Evolutionary conservation across 805 yeast species (phyloP).

Genomic region (Kodamaea laetipori): DNA sequence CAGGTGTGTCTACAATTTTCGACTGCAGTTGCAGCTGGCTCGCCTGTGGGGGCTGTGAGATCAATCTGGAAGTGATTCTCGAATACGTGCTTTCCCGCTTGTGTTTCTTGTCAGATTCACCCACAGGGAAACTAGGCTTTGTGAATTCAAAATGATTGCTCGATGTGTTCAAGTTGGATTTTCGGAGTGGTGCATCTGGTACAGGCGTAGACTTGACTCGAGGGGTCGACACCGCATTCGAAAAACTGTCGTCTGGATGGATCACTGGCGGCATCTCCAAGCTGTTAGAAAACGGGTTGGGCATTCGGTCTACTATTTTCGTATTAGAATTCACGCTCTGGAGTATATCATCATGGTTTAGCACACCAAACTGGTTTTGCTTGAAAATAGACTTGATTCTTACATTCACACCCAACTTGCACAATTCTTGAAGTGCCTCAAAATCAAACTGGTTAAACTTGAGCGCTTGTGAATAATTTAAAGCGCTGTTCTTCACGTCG

Average conservation of each 20-base stretch:
- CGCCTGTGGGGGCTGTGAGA: conserved; percentile 31
- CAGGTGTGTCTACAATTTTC: conserved; percentile 11
- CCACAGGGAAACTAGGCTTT: conserved; percentile 31
- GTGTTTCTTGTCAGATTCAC: conserved; percentile 23
- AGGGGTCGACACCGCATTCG: conserved; percentile 33
- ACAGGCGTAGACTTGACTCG: conserved; percentile 24
- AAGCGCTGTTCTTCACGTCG: conserved; percentile 63
- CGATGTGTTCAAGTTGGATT: conserved; percentile 25
- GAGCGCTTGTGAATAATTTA: conserved; percentile 68
- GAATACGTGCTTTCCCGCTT: conserved; percentile 41
- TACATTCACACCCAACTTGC: conserved; percentile 69
- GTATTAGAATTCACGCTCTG: not conserved
- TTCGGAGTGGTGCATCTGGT: conserved; percentile 43
- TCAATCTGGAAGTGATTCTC: conserved; percentile 49
- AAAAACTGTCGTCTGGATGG: conserved; percentile 27
- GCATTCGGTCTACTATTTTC: conserved; percentile 18
- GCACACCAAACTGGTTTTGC: conserved; percentile 13
- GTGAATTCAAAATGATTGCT: conserved; percentile 29
- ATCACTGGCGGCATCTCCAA: conserved; percentile 18
- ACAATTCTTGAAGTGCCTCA: conserved; percentile 81
- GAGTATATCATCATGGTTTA: conserved; percentile 12
- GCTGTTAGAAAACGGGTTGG: conserved; percentile 38
- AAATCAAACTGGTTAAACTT: conserved; percentile 78
- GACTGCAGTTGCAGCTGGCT: conserved; percentile 10
- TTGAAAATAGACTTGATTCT: conserved; percentile 59